These are phyloP conservation scores for Kitagawia praeruptora DNA, from an alignment of 129 eudicot genomes.

Conservation along the genomic window DNA sequence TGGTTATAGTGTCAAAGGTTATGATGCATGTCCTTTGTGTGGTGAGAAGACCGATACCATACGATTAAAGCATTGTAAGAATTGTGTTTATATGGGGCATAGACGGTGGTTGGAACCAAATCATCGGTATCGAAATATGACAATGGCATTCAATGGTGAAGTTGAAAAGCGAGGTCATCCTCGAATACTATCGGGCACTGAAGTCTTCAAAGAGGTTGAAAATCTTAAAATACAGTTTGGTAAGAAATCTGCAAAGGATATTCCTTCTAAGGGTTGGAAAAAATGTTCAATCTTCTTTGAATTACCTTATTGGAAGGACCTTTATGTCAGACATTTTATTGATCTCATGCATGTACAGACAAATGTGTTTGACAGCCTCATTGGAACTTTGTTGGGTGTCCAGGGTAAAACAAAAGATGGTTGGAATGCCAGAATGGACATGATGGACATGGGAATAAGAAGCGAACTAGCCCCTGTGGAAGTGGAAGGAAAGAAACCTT, in stretches of 20 bases:
- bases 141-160: constrained; percentile 8
- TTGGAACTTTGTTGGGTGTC: neutral
- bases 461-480: neutral
- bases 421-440: neutral
- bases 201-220: neutral
- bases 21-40: too few species aligned
- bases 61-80: neutral
- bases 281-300: constrained; percentile 3
- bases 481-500: neutral
- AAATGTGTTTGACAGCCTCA: neutral
- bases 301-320: constrained; percentile 6
- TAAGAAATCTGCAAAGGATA: neutral
- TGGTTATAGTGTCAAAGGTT: too few species aligned
- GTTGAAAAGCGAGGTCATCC: neutral
- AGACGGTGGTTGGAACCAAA: neutral
- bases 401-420: neutral
- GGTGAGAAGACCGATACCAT: neutral
- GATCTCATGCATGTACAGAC: neutral
- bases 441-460: neutral
- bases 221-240: neutral
- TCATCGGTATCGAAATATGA: neutral
- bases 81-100: neutral
- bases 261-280: neutral
- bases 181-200: neutral
- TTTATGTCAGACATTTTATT: neutral